Evolutionary conservation across 768 basidiomycete species (phyloP), one percentile per base, ranked within the genome.

Genomic region (Crassisporium funariophilum): DNA sequence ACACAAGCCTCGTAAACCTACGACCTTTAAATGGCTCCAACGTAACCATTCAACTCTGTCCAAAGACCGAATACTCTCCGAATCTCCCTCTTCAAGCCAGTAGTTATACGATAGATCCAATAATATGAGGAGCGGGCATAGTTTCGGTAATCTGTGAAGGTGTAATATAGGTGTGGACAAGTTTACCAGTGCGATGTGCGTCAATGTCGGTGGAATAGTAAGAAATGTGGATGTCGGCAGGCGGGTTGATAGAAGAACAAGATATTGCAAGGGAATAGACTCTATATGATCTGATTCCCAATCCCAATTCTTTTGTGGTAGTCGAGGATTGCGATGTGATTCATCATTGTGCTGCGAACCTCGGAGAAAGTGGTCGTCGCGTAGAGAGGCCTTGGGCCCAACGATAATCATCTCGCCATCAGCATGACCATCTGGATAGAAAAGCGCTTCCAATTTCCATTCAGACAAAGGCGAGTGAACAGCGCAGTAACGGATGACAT

Each of bases 21-120:
- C 61, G 10, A 81, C 66, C 47, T 68, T 66, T 46, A 91, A 59
- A 24, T 73, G 59, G 24, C 64, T 68, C 80, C 81, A 83, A 29
- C 77, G 73, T 4, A 46, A 48, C 88, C 86, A 90, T 33, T 78
- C 73, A 3, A 84, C 65, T 31, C 75, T 74, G 39, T 76, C 76
- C 15, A 85, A 52, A 9, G 67, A 65, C 36, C 68, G 58, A 20
- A 63, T 51, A 6, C 62, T 67, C 16, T 69, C 69, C 16, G 54
- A 59, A 8, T 58, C 53, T 13, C 53, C 52, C 9, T 57, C 50
- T 11, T 52, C 58, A 9, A 78, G 58, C 76, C 76, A 78, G 2
- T 46, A 33, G 46, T 88, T 89, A 60, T 77, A 86, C 1, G 88
- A 90, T 37, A 90, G 60, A 58, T 89, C 87, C 24, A 89, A 62